phyloP scores from a whole-genome alignment of 352 stramenopile genomes.

The Globisporangium megalacanthum region DNA sequence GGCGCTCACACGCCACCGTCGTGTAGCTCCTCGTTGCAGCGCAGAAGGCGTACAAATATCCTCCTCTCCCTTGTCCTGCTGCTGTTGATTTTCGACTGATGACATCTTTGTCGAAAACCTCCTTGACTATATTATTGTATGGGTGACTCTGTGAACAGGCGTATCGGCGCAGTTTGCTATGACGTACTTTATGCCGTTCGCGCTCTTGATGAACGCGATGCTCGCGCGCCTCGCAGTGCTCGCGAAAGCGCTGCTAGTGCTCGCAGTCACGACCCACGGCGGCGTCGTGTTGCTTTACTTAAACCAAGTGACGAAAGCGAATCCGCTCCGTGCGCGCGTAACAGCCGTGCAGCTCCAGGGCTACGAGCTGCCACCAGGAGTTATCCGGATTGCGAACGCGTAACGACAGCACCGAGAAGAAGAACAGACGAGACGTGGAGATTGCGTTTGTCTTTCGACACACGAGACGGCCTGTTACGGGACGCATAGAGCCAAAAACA shows the following conservation, averaged over 20 bases:
- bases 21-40: slow-evolving; percentile 39
- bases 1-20: neutral
- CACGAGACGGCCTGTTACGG: too few species aligned
- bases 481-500: neutral
- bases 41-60: slow-evolving; percentile 76
- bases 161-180: slow-evolving; percentile 70
- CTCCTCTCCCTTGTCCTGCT: neutral
- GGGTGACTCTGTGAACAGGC: slow-evolving; percentile 12
- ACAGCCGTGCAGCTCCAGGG: slow-evolving; percentile 66
- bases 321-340: slow-evolving; percentile 66
- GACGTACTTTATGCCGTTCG: slow-evolving; percentile 88
- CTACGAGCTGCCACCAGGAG: slow-evolving; percentile 45
- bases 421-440: neutral
- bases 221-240: slow-evolving; percentile 56
- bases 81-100: too few species aligned
- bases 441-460: slow-evolving; percentile 1
- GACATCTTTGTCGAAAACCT: neutral
- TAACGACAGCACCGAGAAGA: slow-evolving; percentile 14
- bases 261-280: slow-evolving; percentile 58
- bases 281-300: slow-evolving; percentile 68
- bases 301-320: slow-evolving; percentile 74
- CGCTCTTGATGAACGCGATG: slow-evolving; percentile 72
- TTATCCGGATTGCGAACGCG: slow-evolving; percentile 51
- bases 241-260: slow-evolving; percentile 56
- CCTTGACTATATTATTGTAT: slow-evolving; percentile 7